Evolutionary conservation across 371 early-diverging fungal species (phyloP).

Genomic region (Batkoa obscura): DNA sequence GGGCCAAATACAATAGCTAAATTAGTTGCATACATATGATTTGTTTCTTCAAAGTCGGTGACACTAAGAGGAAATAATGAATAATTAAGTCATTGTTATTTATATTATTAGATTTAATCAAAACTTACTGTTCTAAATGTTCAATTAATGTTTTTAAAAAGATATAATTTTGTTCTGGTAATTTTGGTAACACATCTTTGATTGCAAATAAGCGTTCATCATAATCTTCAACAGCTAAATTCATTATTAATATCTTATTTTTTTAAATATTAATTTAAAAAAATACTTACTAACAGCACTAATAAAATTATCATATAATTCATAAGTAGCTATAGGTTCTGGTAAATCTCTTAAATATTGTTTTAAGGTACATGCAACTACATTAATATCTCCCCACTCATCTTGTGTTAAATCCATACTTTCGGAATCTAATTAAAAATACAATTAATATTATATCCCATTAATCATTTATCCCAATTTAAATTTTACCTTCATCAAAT

Average conservation of each 20-base stretch:
- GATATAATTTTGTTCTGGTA: conserved; percentile 45
- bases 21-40: conserved; percentile 75
- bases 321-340: conserved; percentile 74
- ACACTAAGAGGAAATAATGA: conserved; percentile 23
- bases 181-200: conserved; percentile 43
- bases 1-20: conserved; percentile 77
- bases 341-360: conserved; percentile 86
- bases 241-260: background rate
- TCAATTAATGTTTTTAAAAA: conserved; percentile 51
- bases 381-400: conserved; percentile 62
- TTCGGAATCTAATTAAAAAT: conserved; percentile 14
- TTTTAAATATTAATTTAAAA: background rate
- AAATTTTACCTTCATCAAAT: conserved; percentile 33
- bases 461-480: background rate
- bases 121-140: conserved; percentile 43
- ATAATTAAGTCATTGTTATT: background rate
- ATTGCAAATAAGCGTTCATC: conserved; percentile 58
- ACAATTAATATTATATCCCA: too few relatives aligned
- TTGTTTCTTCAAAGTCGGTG: conserved; percentile 60
- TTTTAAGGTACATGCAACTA: conserved; percentile 77
- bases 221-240: conserved; percentile 45
- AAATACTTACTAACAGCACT: conserved; percentile 44
- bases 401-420: conserved; percentile 36
- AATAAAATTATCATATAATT: conserved; percentile 62
- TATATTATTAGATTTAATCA: background rate